Base-by-base conservation (phyloP, 2,329 filamentous ascomycete genomes). In the Arthrobotrys sphaeroides region DNA sequence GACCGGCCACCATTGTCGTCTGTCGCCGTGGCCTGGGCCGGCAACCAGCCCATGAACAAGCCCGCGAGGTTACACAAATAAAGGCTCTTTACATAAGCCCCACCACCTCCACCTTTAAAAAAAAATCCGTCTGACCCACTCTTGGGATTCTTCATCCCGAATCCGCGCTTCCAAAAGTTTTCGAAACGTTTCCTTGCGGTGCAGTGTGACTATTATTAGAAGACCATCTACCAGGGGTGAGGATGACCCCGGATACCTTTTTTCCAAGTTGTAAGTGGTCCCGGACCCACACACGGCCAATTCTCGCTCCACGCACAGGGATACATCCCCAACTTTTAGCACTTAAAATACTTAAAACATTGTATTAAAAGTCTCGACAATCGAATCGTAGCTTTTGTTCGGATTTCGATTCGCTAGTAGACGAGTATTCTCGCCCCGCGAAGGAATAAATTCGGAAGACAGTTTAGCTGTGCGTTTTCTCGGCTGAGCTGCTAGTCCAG, bases 51-150 rank as follows among this genome's bases (percentile, higher is more conserved):
- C n/a, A n/a, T n/a, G n/a, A n/a, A n/a, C n/a, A n/a, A n/a, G n/a
- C n/a, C n/a, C n/a, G n/a, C n/a, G n/a, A n/a, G 18, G 51, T 55
- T 55, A 55, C 51, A 55, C 51, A 55, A 24, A 38, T 36, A n/a
- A 33, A 18, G 20, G 31, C 9, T 22, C 13, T 28, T 55, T 55
- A 55, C 51, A 55, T 38, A 55, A 55, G 51, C 51, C 51, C 16
- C 31, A 38, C 51, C 18, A n/a, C 5, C 20, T 36, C 22, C n/a
- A n/a, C 12, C 22, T 55, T 36, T 55, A 55, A 55, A 55, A 55
- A 20, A 36, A 36, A 4, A 38, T n/a, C 28, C 22, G 47, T n/a
- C 28, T 36, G 47, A 24, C n/a, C 47, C 43, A 47, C 43, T 33
- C 33, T 16, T 18, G 47, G 36, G 36, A 12, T 6, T 18, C 26